Evolutionary conservation across 306 rosid species (phyloP).

Genomic region (Calophaca sinica): DNA sequence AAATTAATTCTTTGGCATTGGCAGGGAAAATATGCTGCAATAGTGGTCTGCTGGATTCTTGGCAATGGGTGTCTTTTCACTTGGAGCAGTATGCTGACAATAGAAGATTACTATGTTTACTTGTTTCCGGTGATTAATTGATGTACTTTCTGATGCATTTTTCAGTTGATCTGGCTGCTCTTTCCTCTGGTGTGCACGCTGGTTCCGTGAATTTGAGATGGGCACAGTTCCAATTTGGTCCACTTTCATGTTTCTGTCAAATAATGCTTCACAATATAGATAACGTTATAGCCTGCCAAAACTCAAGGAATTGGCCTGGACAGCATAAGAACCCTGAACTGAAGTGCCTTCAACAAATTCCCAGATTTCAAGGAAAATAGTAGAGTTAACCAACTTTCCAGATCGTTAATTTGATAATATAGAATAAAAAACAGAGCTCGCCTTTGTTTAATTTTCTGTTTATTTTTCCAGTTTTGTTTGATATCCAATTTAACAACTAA

Average conservation of each 20-base stretch:
- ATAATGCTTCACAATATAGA: not conserved
- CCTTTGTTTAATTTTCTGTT: conserved; percentile 6
- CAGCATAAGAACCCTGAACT: no score
- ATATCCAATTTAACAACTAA: not conserved
- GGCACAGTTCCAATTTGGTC: conserved; percentile 3
- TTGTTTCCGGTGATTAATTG: conserved; percentile 76
- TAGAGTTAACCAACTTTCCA: conserved; percentile 5
- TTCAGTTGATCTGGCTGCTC: not conserved
- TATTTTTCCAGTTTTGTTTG: not conserved
- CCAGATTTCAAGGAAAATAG: not conserved
- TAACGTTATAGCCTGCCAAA: no score
- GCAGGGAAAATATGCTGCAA: conserved; percentile 76
- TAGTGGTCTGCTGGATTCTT: conserved; percentile 80
- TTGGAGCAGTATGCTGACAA: conserved; percentile 95
- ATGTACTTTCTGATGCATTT: not conserved
- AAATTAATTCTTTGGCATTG: conserved; percentile 10
- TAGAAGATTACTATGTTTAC: conserved; percentile 73
- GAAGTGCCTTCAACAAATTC: not conserved
- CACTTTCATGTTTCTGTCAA: conserved; percentile 30
- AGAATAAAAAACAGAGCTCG: conserved; percentile 5
- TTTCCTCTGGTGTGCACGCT: not conserved
- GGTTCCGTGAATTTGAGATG: not conserved
- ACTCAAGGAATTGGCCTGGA: no score
- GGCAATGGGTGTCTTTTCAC: conserved; percentile 88
- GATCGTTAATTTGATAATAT: conserved; percentile 12